A percentile compares a stretch with the other conserved stretches of the same genome.
Evolutionary conservation across 2,329 filamentous ascomycete species (phyloP).

Genomic region (Monosporascus sp.): DNA sequence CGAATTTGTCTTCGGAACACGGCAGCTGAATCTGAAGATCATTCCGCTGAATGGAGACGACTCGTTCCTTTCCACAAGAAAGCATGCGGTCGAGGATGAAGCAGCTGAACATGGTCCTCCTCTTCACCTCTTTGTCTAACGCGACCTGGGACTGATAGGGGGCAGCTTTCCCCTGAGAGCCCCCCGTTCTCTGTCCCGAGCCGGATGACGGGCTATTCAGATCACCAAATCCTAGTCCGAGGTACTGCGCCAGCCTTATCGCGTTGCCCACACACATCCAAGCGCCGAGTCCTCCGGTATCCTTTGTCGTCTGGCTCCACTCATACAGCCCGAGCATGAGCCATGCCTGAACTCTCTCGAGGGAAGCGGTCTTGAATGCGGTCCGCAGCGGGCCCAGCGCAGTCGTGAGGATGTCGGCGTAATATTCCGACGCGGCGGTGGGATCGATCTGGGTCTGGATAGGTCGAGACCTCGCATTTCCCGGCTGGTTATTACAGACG

Average conservation of each 20-base stretch:
- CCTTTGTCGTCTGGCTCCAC: conserved; percentile 56
- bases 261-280: conserved; percentile 64
- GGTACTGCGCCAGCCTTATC: conserved; percentile 56
- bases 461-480: conserved; percentile 29
- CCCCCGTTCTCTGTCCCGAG: conserved; percentile 1
- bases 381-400: conserved; percentile 44
- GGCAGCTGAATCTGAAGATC: conserved; percentile 62
- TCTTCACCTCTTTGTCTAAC: conserved; percentile 57
- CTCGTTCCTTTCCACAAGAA: conserved; percentile 57
- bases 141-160: conserved; percentile 29
- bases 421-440: conserved; percentile 57
- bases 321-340: conserved; percentile 69
- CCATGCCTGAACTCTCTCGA: conserved; percentile 61
- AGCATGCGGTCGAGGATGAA: conserved; percentile 68
- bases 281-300: conserved; percentile 49
- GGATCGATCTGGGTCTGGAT: conserved; percentile 39
- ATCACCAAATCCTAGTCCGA: conserved; percentile 56
- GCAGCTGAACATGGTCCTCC: conserved; percentile 71
- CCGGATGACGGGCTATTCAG: conserved; percentile 21
- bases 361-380: conserved; percentile 45
- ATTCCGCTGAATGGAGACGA: conserved; percentile 52
- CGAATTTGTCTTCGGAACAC: conserved; percentile 61
- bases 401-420: conserved; percentile 52
- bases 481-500: conserved; percentile 28
- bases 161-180: conserved; percentile 14